Evolutionary conservation across 2,329 filamentous ascomycete species (phyloP).

Genomic region (Colletotrichum lupini): DNA sequence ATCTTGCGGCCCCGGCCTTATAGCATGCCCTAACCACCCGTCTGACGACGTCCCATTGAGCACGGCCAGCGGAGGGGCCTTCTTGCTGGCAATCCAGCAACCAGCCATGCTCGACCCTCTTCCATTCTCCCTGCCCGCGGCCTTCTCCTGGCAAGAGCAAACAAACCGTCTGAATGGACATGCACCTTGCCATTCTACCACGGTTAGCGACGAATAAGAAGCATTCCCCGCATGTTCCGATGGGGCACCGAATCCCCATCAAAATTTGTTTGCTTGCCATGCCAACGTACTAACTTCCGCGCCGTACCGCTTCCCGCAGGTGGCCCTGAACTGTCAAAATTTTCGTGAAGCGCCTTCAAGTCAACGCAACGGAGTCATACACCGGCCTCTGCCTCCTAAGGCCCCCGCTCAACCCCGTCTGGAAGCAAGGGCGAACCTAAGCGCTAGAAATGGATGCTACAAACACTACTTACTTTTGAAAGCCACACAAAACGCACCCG

Average conservation of each 20-base stretch:
- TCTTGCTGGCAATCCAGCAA: neutral
- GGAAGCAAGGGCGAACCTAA: conserved; percentile 19
- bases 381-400: neutral
- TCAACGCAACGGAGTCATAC: conserved; percentile 11
- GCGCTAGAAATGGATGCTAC: conserved; percentile 8
- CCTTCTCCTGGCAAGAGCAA: neutral
- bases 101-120: neutral
- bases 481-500: conserved; percentile 5
- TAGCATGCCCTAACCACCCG: neutral
- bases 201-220: neutral
- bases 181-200: neutral
- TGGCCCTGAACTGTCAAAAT: conserved; percentile 23
- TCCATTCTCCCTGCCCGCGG: neutral
- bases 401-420: conserved; percentile 20
- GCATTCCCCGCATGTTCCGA: conserved; percentile 11
- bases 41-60: conserved; percentile 1
- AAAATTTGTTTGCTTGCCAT: conserved; percentile 33
- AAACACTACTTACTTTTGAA: neutral
- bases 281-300: conserved; percentile 33
- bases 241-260: conserved; percentile 13
- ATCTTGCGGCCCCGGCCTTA: conserved; percentile 28
- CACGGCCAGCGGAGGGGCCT: neutral
- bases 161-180: conserved; percentile 2
- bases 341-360: neutral
- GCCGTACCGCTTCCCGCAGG: conserved; percentile 35